Evolutionary conservation across 495 filamentous ascomycete species (phyloP), one percentile per base, ranked within the genome.

Genomic region (Gamarada debralockiae): DNA sequence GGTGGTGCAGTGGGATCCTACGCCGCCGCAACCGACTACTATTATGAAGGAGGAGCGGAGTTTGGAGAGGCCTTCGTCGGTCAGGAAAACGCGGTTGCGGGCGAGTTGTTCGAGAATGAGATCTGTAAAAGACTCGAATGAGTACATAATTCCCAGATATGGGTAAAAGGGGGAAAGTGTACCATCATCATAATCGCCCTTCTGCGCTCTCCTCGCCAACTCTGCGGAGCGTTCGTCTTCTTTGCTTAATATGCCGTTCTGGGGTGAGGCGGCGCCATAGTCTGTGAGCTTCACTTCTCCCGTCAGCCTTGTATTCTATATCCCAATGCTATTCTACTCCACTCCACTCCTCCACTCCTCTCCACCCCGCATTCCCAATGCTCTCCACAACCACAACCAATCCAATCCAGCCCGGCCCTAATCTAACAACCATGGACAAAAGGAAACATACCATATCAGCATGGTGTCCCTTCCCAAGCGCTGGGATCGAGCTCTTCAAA

Each of bases 91-190:
- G 39, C 89, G 82, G 70, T 96, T 99, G 29, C 93, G 88, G 8
- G 92, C 90, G 1, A 99, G 84, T 67, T 99, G 93, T 73, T 99
- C 93, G 54, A 93, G 80, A 57, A 97, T 95, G 34, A 99, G 74
- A 51, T 92, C 90, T 87, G 48, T 12, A 24, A 29, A n/a, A n/a
- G n/a, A n/a, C n/a, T n/a, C n/a, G n/a, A n/a, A n/a, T n/a, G n/a
- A n/a, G n/a, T n/a, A n/a, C n/a, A n/a, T n/a, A n/a, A n/a, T n/a
- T n/a, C n/a, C n/a, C n/a, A n/a, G n/a, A 24, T 17, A 12, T 3
- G 34, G 50, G 34, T 57, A 70, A 9, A 52, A 17, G 22, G 22
- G 9, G 37, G 17, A 45, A 21, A 20, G 13, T 37, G 29, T 69
- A 86, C 84, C 86, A 66, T 97, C 88, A 73, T 97, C 90, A 64